Base-by-base conservation (phyloP, 2,329 filamentous ascomycete genomes). In the Trichoderma hamatum region DNA sequence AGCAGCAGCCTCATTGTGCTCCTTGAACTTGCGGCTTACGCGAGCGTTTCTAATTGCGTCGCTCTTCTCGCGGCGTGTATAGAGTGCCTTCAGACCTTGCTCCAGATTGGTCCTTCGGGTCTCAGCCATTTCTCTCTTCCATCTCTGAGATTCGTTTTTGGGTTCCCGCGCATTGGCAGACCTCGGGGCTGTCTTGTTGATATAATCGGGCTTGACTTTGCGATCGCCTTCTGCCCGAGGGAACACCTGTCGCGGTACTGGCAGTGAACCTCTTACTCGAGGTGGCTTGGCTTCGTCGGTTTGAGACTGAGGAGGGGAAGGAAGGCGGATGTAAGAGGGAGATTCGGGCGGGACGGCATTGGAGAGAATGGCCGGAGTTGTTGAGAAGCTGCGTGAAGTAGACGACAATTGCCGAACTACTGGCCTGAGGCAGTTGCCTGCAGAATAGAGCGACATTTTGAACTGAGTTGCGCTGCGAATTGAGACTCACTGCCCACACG, bases 271-370 rank as follows among this genome's bases (percentile, higher is more conserved):
- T 78, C 93, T 93, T 39, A 93, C 79, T 11, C 80, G 79, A 2
- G 79, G 76, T 2, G 76, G 80, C 70, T 79, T 81, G 16, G 77
- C 77, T 73, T 86, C 83, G 36, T 87, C 85, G 62, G 90, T 88
- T 78, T 97, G 93, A 61, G 90, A 89, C 78, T 97, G 93, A n/a
- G 89, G 86, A 60, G 92, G 87, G 73, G 85, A 85, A 59, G 94
- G 95, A 67, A 97, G 84, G 73, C 93, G 89, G 81, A 98, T 92
- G 83, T 92, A 98, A 72, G 88, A 87, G 58, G 96, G 95, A 43
- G 94, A 97, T 78, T 97, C 92, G 60, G 96, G 95, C 21, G 91
- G 90, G 72, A 94, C 92, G 58, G 83, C 82, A 70, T 88, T 84
- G 61, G 81, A 81, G 76, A 77, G 69, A 75, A 80, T 79, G 58